A percentile compares a stretch with the other conserved stretches of the same genome.
These are phyloP conservation scores for Diplodia sapinea DNA, from an alignment of 2,329 filamentous ascomycete genomes.

Conservation along the genomic window DNA sequence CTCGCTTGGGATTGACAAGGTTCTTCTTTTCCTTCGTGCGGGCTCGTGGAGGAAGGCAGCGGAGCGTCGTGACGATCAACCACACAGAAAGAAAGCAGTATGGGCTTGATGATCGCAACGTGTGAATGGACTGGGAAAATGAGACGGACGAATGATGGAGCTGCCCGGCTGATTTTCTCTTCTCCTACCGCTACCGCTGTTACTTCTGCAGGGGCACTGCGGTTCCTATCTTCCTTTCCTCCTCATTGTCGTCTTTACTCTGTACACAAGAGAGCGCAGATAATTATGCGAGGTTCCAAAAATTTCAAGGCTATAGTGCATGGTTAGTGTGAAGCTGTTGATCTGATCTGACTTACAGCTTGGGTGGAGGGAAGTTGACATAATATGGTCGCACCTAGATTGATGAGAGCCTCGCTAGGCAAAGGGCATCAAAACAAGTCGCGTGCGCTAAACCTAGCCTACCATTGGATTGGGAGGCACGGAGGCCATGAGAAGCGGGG, in stretches of 20 bases:
- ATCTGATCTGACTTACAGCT: neutral
- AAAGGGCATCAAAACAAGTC: neutral
- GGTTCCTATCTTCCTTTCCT: constrained; percentile 17
- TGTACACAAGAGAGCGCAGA: constrained; percentile 26
- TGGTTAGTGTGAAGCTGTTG: neutral
- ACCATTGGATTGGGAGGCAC: neutral
- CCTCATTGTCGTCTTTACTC: constrained; percentile 8
- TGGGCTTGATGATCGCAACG: constrained; percentile 13
- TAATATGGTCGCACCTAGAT: neutral
- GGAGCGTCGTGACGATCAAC: constrained; percentile 20
- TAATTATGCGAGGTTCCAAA: constrained; percentile 23
- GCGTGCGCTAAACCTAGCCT: neutral
- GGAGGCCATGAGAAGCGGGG: neutral
- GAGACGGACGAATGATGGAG: constrained; percentile 3
- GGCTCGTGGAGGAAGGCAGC: constrained; percentile 10
- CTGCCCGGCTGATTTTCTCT: constrained; percentile 3
- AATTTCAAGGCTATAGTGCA: constrained; percentile 1
- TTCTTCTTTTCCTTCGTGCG: constrained; percentile 4
- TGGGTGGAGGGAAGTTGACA: neutral
- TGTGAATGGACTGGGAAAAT: constrained; percentile 1
- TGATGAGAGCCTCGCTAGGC: neutral
- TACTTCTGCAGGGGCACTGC: constrained; percentile 13
- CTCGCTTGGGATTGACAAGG: constrained; percentile 4
- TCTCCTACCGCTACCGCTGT: constrained; percentile 1
- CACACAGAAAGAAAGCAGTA: neutral